phyloP scores from a whole-genome alignment of 2,329 filamentous ascomycete genomes.

The Diaporthe destruens region DNA sequence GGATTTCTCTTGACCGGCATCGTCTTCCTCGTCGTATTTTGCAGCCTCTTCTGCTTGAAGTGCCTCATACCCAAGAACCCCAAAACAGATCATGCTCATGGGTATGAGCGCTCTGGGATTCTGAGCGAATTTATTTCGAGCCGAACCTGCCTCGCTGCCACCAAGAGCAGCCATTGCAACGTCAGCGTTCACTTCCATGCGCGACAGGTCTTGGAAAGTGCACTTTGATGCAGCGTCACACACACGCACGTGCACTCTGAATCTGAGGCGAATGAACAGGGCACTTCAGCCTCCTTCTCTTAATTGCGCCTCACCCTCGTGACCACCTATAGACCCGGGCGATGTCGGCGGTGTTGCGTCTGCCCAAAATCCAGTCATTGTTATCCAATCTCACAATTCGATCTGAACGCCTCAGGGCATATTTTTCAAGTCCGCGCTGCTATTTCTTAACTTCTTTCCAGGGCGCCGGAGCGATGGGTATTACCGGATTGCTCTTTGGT shows the following conservation, averaged over 20 bases:
- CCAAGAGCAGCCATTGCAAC: background rate
- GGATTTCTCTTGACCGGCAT: background rate
- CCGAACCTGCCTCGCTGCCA: background rate
- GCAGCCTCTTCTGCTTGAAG: too few relatives aligned
- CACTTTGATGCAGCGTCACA: constrained; percentile 19
- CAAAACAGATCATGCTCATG: background rate
- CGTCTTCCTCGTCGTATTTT: too few relatives aligned
- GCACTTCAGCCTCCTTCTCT: background rate
- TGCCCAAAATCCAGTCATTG: background rate
- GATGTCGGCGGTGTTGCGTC: background rate
- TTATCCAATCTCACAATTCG: background rate
- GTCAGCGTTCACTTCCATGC: background rate
- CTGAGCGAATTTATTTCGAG: background rate
- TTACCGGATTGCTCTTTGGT: background rate
- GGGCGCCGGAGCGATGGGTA: background rate
- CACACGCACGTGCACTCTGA: background rate
- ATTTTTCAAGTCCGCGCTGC: background rate
- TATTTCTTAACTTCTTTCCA: background rate
- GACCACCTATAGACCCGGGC: background rate
- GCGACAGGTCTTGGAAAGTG: background rate
- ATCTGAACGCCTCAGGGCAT: background rate
- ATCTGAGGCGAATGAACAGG: background rate
- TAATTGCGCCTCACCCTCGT: background rate
- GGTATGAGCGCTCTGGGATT: background rate
- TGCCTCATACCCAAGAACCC: background rate